These are phyloP conservation scores for Dioscorea zingiberensis DNA, from an alignment of 106 monocot species.

Conservation along the genomic window DNA sequence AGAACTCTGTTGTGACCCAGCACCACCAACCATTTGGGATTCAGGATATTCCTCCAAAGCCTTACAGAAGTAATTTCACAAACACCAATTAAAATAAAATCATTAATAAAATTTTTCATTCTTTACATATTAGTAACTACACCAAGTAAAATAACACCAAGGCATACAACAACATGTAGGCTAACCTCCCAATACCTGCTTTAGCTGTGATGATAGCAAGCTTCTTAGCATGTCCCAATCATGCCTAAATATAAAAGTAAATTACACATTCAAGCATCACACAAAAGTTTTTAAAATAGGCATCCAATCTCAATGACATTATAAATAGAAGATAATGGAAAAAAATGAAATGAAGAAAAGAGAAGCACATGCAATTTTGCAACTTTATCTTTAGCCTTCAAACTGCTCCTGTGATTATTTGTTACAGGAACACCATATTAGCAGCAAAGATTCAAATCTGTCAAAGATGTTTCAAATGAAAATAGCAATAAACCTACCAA, in stretches of 20 bases:
- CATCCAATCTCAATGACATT: background rate
- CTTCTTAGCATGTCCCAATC: constrained; percentile 82
- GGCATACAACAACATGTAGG: background rate
- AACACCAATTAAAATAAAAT: constrained; percentile 5
- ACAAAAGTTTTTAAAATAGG: background rate
- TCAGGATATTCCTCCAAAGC: constrained; percentile 85
- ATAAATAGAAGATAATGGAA: background rate
- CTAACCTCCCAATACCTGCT: constrained; percentile 88
- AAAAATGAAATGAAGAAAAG: background rate
- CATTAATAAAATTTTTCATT: background rate
- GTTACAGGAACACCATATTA: background rate
- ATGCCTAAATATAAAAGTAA: constrained; percentile 49
- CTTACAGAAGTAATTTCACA: constrained; percentile 27
- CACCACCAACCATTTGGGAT: constrained; percentile 22
- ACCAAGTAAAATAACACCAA: background rate
- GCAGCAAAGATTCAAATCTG: background rate
- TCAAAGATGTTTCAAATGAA: background rate
- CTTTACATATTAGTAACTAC: background rate
- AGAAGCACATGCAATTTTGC: background rate
- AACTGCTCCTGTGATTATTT: background rate
- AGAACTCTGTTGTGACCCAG: constrained; percentile 38
- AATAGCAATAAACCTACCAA: constrained; percentile 43
- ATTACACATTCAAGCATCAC: background rate
- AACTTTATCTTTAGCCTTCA: background rate
- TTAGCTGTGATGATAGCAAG: constrained; percentile 62